Percentiles rank a stretch among this genome's conserved stretches.
Evolutionary conservation across 371 early-diverging fungal genomes (phyloP).

Genomic region (Mortierella sp.): DNA sequence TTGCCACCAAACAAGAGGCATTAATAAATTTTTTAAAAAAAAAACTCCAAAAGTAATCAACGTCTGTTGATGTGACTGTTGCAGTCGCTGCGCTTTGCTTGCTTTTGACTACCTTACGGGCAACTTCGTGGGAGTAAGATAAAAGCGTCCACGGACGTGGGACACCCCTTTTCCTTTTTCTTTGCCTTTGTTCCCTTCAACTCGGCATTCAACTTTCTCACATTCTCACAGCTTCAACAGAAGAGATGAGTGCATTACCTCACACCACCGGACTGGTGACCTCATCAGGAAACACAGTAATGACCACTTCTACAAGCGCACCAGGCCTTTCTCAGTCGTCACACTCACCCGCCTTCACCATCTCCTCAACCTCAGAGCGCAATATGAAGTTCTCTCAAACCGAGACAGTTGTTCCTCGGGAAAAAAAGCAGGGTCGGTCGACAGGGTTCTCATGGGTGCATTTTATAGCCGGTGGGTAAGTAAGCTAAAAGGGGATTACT

Average conservation of each 20-base stretch:
- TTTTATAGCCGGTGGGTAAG: constrained; percentile 86
- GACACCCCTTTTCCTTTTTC: not conserved
- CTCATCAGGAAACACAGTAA: not conserved
- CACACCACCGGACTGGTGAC: not conserved
- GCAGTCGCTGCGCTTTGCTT: no score
- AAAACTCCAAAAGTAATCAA: not conserved
- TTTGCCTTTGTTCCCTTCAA: not conserved
- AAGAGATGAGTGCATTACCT: not conserved
- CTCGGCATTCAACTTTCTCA: not conserved
- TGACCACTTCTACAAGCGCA: not conserved
- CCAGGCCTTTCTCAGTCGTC: not conserved
- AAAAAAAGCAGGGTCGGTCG: not conserved
- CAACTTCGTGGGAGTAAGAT: not conserved
- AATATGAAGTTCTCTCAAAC: not conserved
- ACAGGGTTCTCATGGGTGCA: constrained; percentile 66
- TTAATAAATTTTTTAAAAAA: no score
- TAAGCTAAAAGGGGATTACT: not conserved
- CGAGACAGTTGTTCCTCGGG: not conserved
- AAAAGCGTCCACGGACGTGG: not conserved
- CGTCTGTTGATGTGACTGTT: not conserved
- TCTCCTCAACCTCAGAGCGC: not conserved
- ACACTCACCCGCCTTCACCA: not conserved
- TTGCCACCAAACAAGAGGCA: not conserved
- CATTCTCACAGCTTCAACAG: not conserved
- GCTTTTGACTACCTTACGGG: not conserved